A percentile compares a stretch with the other conserved stretches of the same genome.
Evolutionary conservation across 305 asterid species (phyloP).

Genomic region (Rubia balearica): DNA sequence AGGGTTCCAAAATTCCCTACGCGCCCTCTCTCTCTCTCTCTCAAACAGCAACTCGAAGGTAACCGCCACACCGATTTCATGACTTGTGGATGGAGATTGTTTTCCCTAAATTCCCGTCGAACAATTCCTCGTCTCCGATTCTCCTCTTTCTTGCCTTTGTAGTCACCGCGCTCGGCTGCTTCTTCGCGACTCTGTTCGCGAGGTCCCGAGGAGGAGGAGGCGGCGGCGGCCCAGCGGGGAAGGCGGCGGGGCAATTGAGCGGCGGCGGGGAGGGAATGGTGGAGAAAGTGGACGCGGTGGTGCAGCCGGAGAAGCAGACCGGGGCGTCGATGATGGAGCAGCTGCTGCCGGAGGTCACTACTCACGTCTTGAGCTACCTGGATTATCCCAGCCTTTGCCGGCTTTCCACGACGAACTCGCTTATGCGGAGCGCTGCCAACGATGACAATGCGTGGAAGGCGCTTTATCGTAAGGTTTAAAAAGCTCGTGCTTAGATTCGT

Average conservation of each 20-base stretch:
- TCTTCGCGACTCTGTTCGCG: conserved; percentile 34
- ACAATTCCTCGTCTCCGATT: conserved; percentile 35
- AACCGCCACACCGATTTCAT: conserved; percentile 24
- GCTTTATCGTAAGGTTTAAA: conserved; percentile 73
- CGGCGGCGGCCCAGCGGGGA: conserved; percentile 22
- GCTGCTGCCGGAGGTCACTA: conserved; percentile 95
- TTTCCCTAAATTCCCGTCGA: conserved; percentile 22
- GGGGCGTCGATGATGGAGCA: conserved; percentile 99
- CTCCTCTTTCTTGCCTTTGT: conserved; percentile 33
- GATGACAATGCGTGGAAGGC: conserved; percentile 98
- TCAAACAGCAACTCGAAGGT: no score
- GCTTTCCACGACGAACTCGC: conserved; percentile 92
- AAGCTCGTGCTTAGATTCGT: neutral
- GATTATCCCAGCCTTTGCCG: conserved; percentile 92
- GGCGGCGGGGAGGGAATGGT: conserved; percentile 31
- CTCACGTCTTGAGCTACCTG: conserved; percentile 90
- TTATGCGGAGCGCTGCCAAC: conserved; percentile 90
- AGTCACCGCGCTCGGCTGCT: conserved; percentile 44
- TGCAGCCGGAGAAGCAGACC: conserved; percentile 50
- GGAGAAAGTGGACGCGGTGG: conserved; percentile 22
- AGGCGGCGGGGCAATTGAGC: conserved; percentile 32
- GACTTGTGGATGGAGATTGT: conserved; percentile 67
- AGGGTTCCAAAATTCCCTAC: neutral
- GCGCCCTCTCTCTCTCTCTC: no score
- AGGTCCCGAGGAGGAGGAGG: conserved; percentile 17